Base-by-base conservation (phyloP, 2,329 filamentous ascomycete genomes). In the Zarea fungicola region DNA sequence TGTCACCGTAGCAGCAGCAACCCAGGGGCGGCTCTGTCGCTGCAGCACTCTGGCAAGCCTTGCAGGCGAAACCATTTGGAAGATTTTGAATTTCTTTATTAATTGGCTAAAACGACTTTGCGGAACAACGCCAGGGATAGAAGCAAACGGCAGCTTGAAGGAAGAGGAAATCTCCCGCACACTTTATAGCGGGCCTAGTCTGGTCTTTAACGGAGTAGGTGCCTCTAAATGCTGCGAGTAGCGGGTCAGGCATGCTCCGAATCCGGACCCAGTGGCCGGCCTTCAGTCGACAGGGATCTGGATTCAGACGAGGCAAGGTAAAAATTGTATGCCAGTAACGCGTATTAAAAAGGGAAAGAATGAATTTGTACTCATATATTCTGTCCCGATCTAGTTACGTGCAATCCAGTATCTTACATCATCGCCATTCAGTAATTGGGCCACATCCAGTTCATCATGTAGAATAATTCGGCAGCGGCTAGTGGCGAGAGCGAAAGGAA, bases 31-130 rank as follows among this genome's bases (percentile, higher is more conserved):
- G 31, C 52, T 50, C 32, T 51, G 49, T 16, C 52, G 44, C 42
- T 54, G 50, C 36, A 60, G 48, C 26, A 52, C 48, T 41, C 52
- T 48, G 31, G 52, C 25, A n/a, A 56, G 40, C 21, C 52, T 52
- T 25, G 50, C 49, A 42, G 55, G 54, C 34, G 52, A 43, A 5
- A 48, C 57, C 58, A 60, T 60, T 22, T 6, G 49, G 32, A 40
- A n/a, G 5, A 18, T 47, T 7, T 23, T 9, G n/a, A n/a, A n/a
- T n/a, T n/a, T n/a, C n/a, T n/a, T n/a, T n/a, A n/a, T n/a, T n/a
- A n/a, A n/a, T n/a, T n/a, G n/a, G n/a, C n/a, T n/a, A n/a, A n/a
- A n/a, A n/a, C n/a, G n/a, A n/a, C n/a, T n/a, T n/a, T n/a, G n/a
- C n/a, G n/a, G n/a, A n/a, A n/a, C n/a, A n/a, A n/a, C n/a, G n/a